phyloP scores from a whole-genome alignment of 768 basidiomycete genomes.

The Crassisporium funariophilum region DNA sequence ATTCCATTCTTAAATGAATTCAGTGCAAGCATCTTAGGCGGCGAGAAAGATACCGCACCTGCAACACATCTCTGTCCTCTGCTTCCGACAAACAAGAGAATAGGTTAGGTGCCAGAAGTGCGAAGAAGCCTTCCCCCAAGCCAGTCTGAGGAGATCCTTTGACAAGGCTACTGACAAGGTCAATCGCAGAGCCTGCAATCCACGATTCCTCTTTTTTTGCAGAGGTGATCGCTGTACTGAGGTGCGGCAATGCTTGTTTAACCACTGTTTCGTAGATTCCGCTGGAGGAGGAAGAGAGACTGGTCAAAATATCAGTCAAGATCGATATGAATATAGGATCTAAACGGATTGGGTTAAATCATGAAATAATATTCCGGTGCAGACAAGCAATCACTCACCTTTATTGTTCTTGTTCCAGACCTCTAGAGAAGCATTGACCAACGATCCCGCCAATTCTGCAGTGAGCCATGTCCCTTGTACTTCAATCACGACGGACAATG shows the following conservation, averaged over 20 bases:
- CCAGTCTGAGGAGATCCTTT: constrained; percentile 62
- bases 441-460: constrained; percentile 59
- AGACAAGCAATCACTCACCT: constrained; percentile 45
- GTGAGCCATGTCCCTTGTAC: constrained; percentile 78
- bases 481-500: constrained; percentile 76
- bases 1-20: constrained; percentile 71
- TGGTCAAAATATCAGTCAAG: constrained; percentile 75
- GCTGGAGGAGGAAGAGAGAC: constrained; percentile 62
- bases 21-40: no score
- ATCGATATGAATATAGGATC: constrained; percentile 92
- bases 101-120: constrained; percentile 69
- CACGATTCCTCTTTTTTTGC: constrained; percentile 68
- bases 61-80: constrained; percentile 86
- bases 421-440: constrained; percentile 70
- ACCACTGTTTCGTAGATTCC: constrained; percentile 75
- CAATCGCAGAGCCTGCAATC: constrained; percentile 79
- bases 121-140: constrained; percentile 83
- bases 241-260: constrained; percentile 68
- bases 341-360: constrained; percentile 11
- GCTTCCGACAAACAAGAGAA: constrained; percentile 68
- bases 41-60: no score
- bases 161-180: constrained; percentile 74
- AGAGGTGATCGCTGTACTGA: constrained; percentile 65
- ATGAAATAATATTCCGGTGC: not conserved
- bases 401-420: constrained; percentile 88